Base-by-base conservation (phyloP, 169 alveolate genomes). In the Toxoplasma gondii region DNA sequence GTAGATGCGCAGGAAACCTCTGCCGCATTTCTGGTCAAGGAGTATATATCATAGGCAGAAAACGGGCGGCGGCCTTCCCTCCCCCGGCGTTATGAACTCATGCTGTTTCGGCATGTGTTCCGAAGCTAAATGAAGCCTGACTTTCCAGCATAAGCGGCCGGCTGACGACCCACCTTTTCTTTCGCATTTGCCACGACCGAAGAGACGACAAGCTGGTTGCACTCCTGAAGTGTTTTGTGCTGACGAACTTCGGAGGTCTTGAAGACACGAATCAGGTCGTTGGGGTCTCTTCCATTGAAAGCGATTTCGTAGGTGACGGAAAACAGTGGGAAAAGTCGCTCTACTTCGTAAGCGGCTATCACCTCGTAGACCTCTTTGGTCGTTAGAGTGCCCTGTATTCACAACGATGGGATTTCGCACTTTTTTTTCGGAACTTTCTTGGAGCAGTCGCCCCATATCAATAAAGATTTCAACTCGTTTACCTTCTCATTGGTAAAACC, bases 361-460 rank as follows among this genome's bases (percentile, higher is more conserved):
- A 94, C 93, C 83, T 93, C 94, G 34, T 90, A 91, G 58, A 95
- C 93, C 81, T 90, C 93, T 34, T 91, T 80, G 34, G 93, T 93
- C 54, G 97, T 96, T 10, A 94, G 74, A 4, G 96, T 93, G 39
- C 97, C 97, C 94, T 98, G 98, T 19, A 91, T 7, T 29, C 41
- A 17, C 83, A 31, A 12, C 83, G 83, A 70, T 36, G 58, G 58
- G 1, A 49, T 49, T 49, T 9, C 22, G 58, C 22, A 0, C 1
- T 17, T 29, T 19, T 34, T 36, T 22, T 36, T 5, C 0, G 36
- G 31, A 88, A 39, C 31, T 49, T 0, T 49, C 58, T 49, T 49
- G 58, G 58, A 49, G 22, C 12, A 49, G 58, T 9, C 58, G 58
- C 12, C 0, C 58, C 58, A 5, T 49, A 49, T 12, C 12, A 49